Base-by-base conservation (phyloP, 139 green algal genomes). In the Mesostigma viride region DNA sequence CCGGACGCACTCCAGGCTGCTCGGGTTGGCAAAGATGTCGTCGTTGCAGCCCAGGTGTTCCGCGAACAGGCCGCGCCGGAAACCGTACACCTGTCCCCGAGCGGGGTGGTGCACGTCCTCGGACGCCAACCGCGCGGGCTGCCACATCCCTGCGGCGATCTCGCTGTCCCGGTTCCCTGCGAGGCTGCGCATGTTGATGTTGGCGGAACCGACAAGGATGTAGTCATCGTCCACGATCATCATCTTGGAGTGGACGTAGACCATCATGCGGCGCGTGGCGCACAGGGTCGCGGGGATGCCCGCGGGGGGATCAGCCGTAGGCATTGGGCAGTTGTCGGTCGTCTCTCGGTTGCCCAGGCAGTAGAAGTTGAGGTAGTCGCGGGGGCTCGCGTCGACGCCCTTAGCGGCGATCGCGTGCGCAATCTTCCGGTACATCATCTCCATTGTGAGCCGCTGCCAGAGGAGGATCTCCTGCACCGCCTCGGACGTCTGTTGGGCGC, bases 321-420 rank as follows among this genome's bases (percentile, higher is more conserved):
- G 40, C 14, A 53, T 53, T 14, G 40, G 40, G 40, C 14, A 53
- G 40, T 17, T 17, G 14, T 53, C 22, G 3, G 28, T 40, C 3
- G 47, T 27, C 65, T 76, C 65, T 8, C 74, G 47, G 40, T 79
- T 79, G 70, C 73, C 82, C 28, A 88, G 68, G 68, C 76, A 84
- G 71, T 76, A 84, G 74, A 88, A 87, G 66, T 77, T 71, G 58
- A 88, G 83, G 69, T 84, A 88, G 58, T 88, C 83, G 1, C 22
- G 62, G 11, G 82, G 82, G 24, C 76, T 66, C n/a, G 48, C 63
- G 26, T 48, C 63, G 20, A 66, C n/a, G 1, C 72, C 65, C 14
- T 35, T 56, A 35, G 46, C 17, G 40, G 14, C 17, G 34, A 74
- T 17, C 3, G 69, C 69, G 31, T 64, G n/a, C 2, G 69, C 64